These are phyloP conservation scores for Entomortierella lignicola DNA, from an alignment of 192 early-diverging fungal species.

Conservation along the genomic window DNA sequence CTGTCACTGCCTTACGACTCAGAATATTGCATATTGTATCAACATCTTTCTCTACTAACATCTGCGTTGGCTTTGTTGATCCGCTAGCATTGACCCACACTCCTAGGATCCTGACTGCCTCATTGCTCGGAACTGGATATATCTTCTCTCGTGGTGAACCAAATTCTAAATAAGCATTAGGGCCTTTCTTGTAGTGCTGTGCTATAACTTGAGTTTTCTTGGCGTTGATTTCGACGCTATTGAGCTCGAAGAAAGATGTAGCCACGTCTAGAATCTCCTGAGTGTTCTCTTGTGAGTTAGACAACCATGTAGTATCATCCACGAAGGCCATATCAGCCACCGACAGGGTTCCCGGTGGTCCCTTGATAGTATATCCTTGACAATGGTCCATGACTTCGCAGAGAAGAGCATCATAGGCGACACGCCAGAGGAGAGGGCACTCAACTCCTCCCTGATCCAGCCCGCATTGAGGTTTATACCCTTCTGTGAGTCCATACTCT, in stretches of 20 bases:
- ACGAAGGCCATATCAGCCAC: constrained; percentile 16
- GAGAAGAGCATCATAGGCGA: constrained; percentile 23
- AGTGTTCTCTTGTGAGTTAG: background rate
- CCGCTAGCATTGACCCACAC: constrained; percentile 20
- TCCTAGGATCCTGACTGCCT: constrained; percentile 12
- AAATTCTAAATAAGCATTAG: background rate
- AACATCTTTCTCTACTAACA: background rate
- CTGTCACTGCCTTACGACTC: constrained; percentile 11
- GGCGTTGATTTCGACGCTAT: constrained; percentile 23
- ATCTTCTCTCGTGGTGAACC: constrained; percentile 8
- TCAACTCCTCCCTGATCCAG: constrained; percentile 42
- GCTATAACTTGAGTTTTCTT: constrained; percentile 13
- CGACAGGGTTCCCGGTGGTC: background rate
- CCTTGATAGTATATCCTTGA: background rate
- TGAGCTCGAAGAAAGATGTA: constrained; percentile 12
- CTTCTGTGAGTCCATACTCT: constrained; percentile 22
- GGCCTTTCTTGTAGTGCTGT: background rate
- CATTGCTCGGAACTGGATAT: background rate
- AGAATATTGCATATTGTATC: constrained; percentile 12
- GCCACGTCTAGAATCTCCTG: constrained; percentile 21
- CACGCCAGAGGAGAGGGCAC: constrained; percentile 24
- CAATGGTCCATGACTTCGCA: constrained; percentile 5
- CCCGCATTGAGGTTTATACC: constrained; percentile 17
- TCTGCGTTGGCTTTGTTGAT: background rate
- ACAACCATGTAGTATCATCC: constrained; percentile 19